These are phyloP conservation scores for Fraxinus greggii DNA, from an alignment of 305 asterid species.

Conservation along the genomic window DNA sequence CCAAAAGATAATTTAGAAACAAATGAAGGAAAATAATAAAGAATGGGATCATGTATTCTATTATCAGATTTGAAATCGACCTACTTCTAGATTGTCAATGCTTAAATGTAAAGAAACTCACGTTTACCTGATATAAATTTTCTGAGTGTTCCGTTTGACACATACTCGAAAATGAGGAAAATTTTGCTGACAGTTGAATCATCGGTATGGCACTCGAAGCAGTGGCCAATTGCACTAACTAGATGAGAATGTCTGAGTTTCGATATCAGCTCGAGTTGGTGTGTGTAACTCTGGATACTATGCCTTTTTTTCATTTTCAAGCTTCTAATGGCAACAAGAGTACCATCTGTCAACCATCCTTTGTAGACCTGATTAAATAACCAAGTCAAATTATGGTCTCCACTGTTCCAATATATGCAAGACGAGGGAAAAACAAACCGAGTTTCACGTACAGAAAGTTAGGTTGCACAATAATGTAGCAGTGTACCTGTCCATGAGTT, in stretches of 20 bases:
- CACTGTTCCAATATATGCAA: not conserved
- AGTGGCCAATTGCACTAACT: constrained; percentile 82
- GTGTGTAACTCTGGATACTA: constrained; percentile 55
- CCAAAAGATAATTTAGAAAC: not conserved
- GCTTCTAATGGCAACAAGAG: constrained; percentile 58
- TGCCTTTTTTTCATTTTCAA: constrained; percentile 55
- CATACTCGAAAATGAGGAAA: constrained; percentile 60
- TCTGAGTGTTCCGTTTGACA: constrained; percentile 63
- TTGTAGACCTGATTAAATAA: constrained; percentile 51
- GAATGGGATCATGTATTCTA: not conserved
- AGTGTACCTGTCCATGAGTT: constrained; percentile 61
- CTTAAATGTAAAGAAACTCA: not conserved
- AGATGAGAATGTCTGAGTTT: constrained; percentile 71
- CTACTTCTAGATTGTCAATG: not conserved
- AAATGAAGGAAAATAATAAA: not conserved
- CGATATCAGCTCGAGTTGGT: constrained; percentile 64
- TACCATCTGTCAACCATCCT: constrained; percentile 70
- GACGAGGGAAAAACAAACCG: not conserved
- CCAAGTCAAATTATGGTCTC: not conserved
- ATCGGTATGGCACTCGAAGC: constrained; percentile 64
- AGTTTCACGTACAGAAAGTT: not conserved
- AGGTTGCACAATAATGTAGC: not conserved
- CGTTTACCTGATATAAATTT: constrained; percentile 56
- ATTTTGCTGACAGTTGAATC: constrained; percentile 55
- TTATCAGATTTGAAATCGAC: not conserved